phyloP scores from a whole-genome alignment of 2,329 filamentous ascomycete species.

The Coniochaeta sp. region DNA sequence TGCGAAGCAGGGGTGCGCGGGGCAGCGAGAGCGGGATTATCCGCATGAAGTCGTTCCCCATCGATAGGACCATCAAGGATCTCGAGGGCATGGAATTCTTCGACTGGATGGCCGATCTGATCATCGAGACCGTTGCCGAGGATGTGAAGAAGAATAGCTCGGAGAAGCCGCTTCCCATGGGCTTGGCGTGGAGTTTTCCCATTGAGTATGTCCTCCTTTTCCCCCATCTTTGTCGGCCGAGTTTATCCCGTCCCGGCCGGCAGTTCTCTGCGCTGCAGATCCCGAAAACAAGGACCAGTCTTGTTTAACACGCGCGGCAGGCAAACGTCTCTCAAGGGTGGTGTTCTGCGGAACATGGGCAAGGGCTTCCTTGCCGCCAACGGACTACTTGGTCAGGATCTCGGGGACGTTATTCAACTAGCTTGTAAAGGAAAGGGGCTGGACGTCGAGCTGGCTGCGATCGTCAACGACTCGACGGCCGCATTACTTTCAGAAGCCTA shows the following conservation, averaged over 20 bases:
- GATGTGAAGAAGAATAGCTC: slow-evolving; percentile 29
- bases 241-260: slow-evolving; percentile 2
- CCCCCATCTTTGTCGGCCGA: not conserved
- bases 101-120: slow-evolving; percentile 59
- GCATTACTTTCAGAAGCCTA: slow-evolving; percentile 60
- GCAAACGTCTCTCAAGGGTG: slow-evolving; percentile 56
- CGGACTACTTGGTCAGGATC: slow-evolving; percentile 50
- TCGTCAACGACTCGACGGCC: slow-evolving; percentile 61
- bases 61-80: slow-evolving; percentile 46
- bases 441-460: slow-evolving; percentile 49
- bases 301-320: slow-evolving; percentile 26
- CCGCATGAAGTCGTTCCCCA: slow-evolving; percentile 48
- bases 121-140: slow-evolving; percentile 46
- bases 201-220: slow-evolving; percentile 47
- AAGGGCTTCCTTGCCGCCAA: slow-evolving; percentile 57
- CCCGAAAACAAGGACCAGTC: not conserved
- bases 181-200: slow-evolving; percentile 63
- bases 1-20: slow-evolving; percentile 37
- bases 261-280: slow-evolving; percentile 3
- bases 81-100: slow-evolving; percentile 58
- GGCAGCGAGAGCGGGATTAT: slow-evolving; percentile 43
- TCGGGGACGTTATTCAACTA: slow-evolving; percentile 49
- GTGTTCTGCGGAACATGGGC: slow-evolving; percentile 55
- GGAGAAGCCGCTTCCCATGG: slow-evolving; percentile 45
- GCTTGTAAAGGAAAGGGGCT: slow-evolving; percentile 46